phyloP scores from a whole-genome alignment of 2,329 filamentous ascomycete genomes.

The Fusarium pseudograminearum region DNA sequence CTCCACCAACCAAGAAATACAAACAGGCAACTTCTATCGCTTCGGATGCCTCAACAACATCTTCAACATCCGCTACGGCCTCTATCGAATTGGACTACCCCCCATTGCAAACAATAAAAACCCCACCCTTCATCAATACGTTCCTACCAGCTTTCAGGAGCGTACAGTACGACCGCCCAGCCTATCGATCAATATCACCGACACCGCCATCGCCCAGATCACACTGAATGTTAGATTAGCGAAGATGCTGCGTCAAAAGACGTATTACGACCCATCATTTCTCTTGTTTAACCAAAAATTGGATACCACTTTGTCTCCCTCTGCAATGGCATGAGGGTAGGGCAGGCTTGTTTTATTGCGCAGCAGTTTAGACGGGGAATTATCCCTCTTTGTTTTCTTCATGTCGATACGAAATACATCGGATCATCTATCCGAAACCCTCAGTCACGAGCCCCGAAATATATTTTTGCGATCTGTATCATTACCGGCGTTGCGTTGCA shows the following conservation, averaged over 20 bases:
- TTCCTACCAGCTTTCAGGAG: constrained; percentile 40
- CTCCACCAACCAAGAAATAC: constrained; percentile 44
- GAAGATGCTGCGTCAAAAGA: constrained; percentile 8
- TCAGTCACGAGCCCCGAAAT: constrained; percentile 3
- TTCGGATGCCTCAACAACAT: constrained; percentile 41
- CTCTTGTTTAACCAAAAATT: constrained; percentile 21
- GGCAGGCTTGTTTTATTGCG: constrained; percentile 24
- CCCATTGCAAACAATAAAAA: constrained; percentile 19
- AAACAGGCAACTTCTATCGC: constrained; percentile 45
- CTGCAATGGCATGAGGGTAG: constrained; percentile 21
- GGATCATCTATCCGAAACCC: constrained; percentile 1
- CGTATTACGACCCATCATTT: constrained; percentile 18
- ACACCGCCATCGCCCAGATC: constrained; percentile 46
- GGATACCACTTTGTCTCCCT: constrained; percentile 38
- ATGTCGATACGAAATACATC: constrained; percentile 22
- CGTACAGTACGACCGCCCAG: constrained; percentile 40
- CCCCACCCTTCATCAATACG: constrained; percentile 35
- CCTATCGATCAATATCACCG: constrained; percentile 43
- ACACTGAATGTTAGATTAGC: constrained; percentile 21
- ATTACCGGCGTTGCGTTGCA: constrained; percentile 43
- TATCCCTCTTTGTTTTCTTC: constrained; percentile 15
- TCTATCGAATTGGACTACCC: constrained; percentile 34
- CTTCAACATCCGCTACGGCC: constrained; percentile 27
- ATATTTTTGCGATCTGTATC: constrained; percentile 8
- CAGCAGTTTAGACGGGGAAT: constrained; percentile 33